Conservation (phyloP, 2,329 filamentous ascomycete species). For the Stenocarpella maydis region DNA sequence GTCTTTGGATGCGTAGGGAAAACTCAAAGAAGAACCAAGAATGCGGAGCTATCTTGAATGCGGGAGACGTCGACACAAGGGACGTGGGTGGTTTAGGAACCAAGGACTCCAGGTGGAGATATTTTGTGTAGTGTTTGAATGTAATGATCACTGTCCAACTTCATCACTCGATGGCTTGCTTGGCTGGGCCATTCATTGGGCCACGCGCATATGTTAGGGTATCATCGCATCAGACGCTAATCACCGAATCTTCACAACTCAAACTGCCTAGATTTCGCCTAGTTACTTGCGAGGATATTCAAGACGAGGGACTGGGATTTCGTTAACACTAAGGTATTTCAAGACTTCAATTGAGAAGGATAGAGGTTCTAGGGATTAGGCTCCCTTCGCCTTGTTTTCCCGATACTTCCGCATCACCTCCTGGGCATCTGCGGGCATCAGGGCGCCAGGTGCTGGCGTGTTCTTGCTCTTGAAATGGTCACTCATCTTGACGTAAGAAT, state of each 20-base stretch:
- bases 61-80: slow-evolving; percentile 50
- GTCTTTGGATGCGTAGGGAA: slow-evolving; percentile 55
- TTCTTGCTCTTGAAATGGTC: slow-evolving; percentile 37
- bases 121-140: slow-evolving; percentile 37
- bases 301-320: neutral
- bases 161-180: no score
- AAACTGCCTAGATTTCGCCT: neutral
- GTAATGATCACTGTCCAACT: neutral
- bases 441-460: slow-evolving; percentile 24
- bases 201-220: no score
- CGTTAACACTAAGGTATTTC: neutral
- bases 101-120: slow-evolving; percentile 48
- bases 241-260: no score
- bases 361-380: neutral
- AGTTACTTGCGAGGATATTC: neutral
- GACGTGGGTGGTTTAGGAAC: slow-evolving; percentile 48
- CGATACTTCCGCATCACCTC: slow-evolving; percentile 33
- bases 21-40: slow-evolving; percentile 50
- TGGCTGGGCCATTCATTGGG: no score
- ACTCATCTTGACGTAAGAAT: slow-evolving; percentile 18
- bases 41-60: slow-evolving; percentile 46
- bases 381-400: neutral
- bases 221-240: no score
- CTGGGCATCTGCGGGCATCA: slow-evolving; percentile 32
- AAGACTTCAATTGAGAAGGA: neutral